These are phyloP conservation scores for Violaceomyces palustris DNA, from an alignment of 1,284 basidiomycete species.

Conservation along the genomic window DNA sequence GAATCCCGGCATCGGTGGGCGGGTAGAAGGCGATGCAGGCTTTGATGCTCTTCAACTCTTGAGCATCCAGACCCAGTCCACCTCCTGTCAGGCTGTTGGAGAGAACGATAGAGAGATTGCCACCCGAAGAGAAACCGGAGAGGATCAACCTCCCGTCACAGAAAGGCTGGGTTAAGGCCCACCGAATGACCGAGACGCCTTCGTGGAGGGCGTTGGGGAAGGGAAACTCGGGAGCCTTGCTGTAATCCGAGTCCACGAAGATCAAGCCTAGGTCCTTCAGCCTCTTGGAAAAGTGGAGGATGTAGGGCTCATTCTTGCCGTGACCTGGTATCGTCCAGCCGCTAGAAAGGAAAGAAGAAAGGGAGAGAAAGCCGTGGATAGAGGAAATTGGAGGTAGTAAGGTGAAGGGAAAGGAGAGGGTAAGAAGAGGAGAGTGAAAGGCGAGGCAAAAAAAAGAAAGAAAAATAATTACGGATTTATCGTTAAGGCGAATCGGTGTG, in stretches of 20 bases:
- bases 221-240: conserved; percentile 17
- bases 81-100: conserved; percentile 4
- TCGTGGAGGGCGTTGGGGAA: conserved; percentile 18
- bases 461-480: no score
- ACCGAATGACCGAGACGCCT: conserved; percentile 11
- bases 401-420: no score
- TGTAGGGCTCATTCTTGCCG: no score
- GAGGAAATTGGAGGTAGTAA: no score
- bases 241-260: conserved; percentile 21
- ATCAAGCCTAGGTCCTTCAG: conserved; percentile 7
- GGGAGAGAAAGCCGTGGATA: no score
- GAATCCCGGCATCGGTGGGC: conserved; percentile 10
- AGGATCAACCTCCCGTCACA: conserved; percentile 17
- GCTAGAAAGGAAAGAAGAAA: no score
- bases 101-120: conserved; percentile 9
- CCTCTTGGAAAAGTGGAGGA: no score
- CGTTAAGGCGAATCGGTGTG: no score
- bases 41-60: conserved; percentile 14
- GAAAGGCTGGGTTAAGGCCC: conserved; percentile 13
- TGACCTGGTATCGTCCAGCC: no score
- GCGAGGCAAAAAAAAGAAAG: no score
- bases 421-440: no score
- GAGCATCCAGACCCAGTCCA: conserved; percentile 5
- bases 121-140: conserved; percentile 17
- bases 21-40: conserved; percentile 20